A percentile compares a stretch with the other conserved stretches of the same genome.
Evolutionary conservation across 257 asterid species (phyloP).

Genomic region (Solanum tacnaense): DNA sequence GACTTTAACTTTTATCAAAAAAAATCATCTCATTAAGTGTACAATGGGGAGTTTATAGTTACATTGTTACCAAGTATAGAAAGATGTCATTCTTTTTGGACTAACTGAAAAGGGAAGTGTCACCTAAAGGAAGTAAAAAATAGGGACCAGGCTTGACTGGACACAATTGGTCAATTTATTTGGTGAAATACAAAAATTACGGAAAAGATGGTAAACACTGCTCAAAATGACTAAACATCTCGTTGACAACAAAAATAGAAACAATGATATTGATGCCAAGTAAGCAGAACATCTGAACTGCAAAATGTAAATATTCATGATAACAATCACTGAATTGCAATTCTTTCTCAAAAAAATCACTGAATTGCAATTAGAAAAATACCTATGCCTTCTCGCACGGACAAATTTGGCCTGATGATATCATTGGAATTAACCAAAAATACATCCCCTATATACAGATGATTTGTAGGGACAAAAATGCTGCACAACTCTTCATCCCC

Average conservation of each 20-base stretch:
- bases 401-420: slow-evolving; percentile 71
- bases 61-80: not conserved
- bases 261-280: not conserved
- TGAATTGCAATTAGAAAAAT: not conserved
- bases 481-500: slow-evolving; percentile 85
- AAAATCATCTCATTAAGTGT: not conserved
- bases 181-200: not conserved
- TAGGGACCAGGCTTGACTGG: not conserved
- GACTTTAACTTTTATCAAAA: no score
- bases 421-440: slow-evolving; percentile 67
- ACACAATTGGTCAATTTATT: not conserved
- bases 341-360: no score
- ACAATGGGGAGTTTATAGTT: not conserved
- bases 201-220: not conserved
- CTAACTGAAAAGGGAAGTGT: not conserved
- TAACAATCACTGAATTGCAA: not conserved
- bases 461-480: slow-evolving; percentile 82
- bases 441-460: slow-evolving; percentile 77
- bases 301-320: not conserved
- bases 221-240: not conserved
- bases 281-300: not conserved
- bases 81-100: not conserved
- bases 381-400: slow-evolving; percentile 91
- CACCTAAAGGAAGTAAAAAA: not conserved
- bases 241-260: not conserved